Evolutionary conservation across 495 filamentous ascomycete genomes (phyloP).

Genomic region (Penicillium nucicola): DNA sequence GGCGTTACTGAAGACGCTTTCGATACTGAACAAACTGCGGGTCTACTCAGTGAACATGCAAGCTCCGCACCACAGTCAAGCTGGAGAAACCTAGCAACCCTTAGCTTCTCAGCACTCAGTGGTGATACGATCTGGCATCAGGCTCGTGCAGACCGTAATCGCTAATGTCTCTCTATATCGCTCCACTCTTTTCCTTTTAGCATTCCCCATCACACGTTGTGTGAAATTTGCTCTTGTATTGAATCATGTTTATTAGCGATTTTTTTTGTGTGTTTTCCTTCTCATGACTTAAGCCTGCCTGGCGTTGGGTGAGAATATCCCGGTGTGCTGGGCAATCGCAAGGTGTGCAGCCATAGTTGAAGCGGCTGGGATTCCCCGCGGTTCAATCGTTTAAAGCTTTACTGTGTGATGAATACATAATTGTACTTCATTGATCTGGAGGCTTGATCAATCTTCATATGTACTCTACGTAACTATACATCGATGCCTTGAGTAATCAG

Average conservation of each 20-base stretch:
- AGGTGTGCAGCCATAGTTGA: conserved; percentile 16
- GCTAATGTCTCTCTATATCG: conserved; percentile 23
- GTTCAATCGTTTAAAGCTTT: conserved; percentile 16
- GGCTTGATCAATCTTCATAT: conserved; percentile 3
- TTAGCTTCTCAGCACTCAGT: conserved; percentile 49
- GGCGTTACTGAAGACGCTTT: conserved; percentile 27
- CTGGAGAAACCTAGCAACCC: conserved; percentile 41
- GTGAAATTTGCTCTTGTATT: conserved; percentile 21
- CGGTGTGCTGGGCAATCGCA: conserved; percentile 20
- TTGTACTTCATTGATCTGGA: conserved; percentile 1
- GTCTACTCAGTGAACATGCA: conserved; percentile 37
- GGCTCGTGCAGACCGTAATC: conserved; percentile 40
- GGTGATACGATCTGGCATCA: conserved; percentile 52
- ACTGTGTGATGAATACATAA: conserved; percentile 8
- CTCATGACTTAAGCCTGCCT: conserved; percentile 26
- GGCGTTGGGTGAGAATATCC: conserved; percentile 31
- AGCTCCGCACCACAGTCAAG: conserved; percentile 36
- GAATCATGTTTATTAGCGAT: conserved; percentile 40
- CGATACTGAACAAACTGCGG: conserved; percentile 41
- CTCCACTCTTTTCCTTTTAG: conserved; percentile 12
- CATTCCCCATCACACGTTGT: conserved; percentile 4
- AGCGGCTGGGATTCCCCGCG: conserved; percentile 23
- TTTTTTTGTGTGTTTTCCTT: conserved; percentile 16
- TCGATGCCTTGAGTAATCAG: not conserved
- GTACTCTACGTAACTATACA: too few relatives aligned